These are phyloP conservation scores for Daphne laureola DNA, from an alignment of 441 rosid genomes.

Conservation along the genomic window DNA sequence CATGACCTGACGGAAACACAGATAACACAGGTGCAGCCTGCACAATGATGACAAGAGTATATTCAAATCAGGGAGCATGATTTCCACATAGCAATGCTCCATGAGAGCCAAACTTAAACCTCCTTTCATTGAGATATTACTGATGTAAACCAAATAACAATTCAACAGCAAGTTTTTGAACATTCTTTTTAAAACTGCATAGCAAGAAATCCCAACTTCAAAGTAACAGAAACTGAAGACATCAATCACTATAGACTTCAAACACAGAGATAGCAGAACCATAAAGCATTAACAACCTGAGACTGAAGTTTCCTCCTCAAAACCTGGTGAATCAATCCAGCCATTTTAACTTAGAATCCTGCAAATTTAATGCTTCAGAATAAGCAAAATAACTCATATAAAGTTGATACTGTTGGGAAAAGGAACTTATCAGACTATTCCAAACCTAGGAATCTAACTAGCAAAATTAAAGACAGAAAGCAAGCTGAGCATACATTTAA, in stretches of 20 bases:
- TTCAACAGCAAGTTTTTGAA: no score
- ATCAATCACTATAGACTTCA: no score
- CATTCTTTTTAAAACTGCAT: no score
- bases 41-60: constrained; percentile 1
- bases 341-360: constrained; percentile 43
- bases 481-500: constrained; percentile 12
- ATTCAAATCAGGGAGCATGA: not conserved
- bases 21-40: constrained; percentile 54
- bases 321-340: constrained; percentile 73
- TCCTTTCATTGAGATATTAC: no score
- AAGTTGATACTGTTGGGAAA: no score
- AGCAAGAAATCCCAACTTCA: no score
- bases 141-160: no score
- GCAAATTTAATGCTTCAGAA: constrained; percentile 24
- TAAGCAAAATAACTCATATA: constrained; percentile 4
- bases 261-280: not conserved
- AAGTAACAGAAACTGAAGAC: no score
- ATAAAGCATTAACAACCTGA: constrained; percentile 21
- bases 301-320: constrained; percentile 71
- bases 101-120: no score
- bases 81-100: not conserved
- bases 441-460: not conserved
- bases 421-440: not conserved
- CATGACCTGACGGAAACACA: constrained; percentile 46
- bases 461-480: constrained; percentile 1